Evolutionary conservation across 2,329 filamentous ascomycete species (phyloP).

Genomic region (Hypoxylon sp.): DNA sequence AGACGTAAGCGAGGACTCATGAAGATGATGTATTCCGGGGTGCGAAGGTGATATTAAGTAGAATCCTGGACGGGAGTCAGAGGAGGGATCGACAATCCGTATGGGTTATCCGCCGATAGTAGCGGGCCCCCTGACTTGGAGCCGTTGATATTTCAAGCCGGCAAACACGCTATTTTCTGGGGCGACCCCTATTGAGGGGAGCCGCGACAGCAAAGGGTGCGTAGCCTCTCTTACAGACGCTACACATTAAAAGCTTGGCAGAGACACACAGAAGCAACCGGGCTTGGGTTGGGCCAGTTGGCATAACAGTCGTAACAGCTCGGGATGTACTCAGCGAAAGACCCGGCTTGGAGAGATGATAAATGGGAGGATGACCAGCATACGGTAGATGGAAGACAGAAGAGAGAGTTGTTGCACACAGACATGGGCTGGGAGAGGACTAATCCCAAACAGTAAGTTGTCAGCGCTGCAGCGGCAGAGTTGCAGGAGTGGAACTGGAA

Average conservation of each 20-base stretch:
- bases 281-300: constrained; percentile 23
- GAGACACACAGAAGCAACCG: constrained; percentile 15
- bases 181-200: constrained; percentile 19
- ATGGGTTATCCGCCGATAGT: constrained; percentile 19
- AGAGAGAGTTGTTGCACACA: constrained; percentile 31
- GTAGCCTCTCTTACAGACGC: constrained; percentile 5
- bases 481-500: constrained; percentile 41
- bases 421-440: constrained; percentile 27
- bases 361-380: constrained; percentile 33
- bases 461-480: constrained; percentile 32
- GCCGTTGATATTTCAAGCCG: constrained; percentile 24
- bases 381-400: constrained; percentile 23
- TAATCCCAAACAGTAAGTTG: constrained; percentile 37
- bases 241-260: constrained; percentile 16
- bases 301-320: constrained; percentile 19
- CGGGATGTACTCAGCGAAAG: constrained; percentile 21
- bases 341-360: constrained; percentile 32
- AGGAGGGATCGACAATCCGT: constrained; percentile 20
- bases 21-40: constrained; percentile 9
- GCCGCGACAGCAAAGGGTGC: constrained; percentile 20
- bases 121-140: constrained; percentile 16
- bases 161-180: constrained; percentile 18
- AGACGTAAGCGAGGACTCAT: constrained; percentile 29
- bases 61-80: constrained; percentile 7
- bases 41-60: constrained; percentile 1